phyloP scores from a whole-genome alignment of 2,329 filamentous ascomycete genomes.

The Corniculantispora saksenae region DNA sequence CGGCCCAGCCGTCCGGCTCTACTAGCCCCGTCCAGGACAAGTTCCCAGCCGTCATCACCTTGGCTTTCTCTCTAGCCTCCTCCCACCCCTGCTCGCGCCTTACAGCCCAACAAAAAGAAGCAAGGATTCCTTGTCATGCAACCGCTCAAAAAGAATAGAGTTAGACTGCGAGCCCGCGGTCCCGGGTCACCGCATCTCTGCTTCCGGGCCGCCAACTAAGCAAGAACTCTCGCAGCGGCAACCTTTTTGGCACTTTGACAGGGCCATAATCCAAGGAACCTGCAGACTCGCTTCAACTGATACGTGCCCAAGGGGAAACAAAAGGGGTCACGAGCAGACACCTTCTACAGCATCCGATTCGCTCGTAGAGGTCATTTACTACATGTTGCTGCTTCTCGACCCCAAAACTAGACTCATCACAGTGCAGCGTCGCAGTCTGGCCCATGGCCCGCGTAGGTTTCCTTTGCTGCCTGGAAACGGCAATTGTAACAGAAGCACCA shows the following conservation, averaged over 20 bases:
- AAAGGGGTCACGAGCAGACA: neutral
- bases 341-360: neutral
- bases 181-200: slow-evolving; percentile 5
- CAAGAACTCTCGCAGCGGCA: neutral
- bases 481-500: neutral
- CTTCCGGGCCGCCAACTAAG: slow-evolving; percentile 9
- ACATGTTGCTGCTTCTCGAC: neutral
- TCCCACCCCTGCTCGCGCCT: neutral
- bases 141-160: neutral
- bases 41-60: neutral
- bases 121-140: neutral
- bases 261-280: neutral
- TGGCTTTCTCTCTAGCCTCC: too few species aligned
- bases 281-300: neutral
- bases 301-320: neutral
- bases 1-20: slow-evolving; percentile 8
- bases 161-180: neutral
- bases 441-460: neutral
- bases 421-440: neutral
- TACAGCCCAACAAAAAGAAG: slow-evolving; percentile 1
- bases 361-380: neutral
- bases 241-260: neutral
- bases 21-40: neutral
- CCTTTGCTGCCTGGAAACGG: neutral
- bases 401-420: neutral